phyloP scores from a whole-genome alignment of 2,329 filamentous ascomycete genomes.

The Paecilomyces variotii region DNA sequence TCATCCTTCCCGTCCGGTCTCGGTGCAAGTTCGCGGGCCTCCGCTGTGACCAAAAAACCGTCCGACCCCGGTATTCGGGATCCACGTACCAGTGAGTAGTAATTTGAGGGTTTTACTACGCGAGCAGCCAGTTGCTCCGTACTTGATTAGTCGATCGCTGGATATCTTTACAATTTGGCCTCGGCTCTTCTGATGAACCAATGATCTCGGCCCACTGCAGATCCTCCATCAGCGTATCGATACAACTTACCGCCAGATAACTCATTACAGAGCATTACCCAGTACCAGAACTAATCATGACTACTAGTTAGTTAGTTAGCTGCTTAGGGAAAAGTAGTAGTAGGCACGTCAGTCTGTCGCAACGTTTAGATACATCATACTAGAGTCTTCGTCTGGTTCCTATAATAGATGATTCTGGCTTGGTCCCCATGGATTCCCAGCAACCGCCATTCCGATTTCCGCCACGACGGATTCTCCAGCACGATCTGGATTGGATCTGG shows the following conservation, averaged over 20 bases:
- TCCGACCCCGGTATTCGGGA: slow-evolving; percentile 9
- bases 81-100: slow-evolving; percentile 1
- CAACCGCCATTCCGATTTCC: no score
- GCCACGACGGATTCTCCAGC: no score
- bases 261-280: background rate
- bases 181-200: slow-evolving; percentile 4
- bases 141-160: no score
- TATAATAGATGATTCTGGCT: background rate
- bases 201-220: background rate
- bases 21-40: background rate
- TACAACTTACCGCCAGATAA: background rate
- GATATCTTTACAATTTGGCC: background rate
- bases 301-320: no score
- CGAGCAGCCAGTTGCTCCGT: no score
- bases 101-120: no score
- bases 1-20: background rate
- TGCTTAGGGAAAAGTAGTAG: background rate
- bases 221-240: background rate
- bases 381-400: background rate
- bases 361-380: background rate
- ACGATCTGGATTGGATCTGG: no score
- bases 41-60: background rate
- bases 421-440: no score
- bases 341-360: slow-evolving; percentile 1
- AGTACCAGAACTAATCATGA: no score